phyloP scores from a whole-genome alignment of 2,329 filamentous ascomycete genomes.

The Neofusicoccum ribis region DNA sequence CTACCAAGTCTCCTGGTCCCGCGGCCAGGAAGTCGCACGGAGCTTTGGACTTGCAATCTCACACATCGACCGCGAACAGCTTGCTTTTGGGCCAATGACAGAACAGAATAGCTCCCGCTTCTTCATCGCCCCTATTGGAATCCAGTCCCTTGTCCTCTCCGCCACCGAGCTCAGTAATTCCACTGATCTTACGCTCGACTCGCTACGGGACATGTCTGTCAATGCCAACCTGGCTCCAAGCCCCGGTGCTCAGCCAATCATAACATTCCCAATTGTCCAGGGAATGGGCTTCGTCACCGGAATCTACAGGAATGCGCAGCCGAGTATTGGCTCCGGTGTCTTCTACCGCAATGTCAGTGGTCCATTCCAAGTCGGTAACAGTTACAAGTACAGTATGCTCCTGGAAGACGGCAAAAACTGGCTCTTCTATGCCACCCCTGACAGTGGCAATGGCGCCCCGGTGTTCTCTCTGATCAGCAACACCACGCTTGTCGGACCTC shows the following conservation, averaged over 20 bases:
- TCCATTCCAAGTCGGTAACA: constrained; percentile 43
- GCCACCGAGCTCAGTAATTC: constrained; percentile 68
- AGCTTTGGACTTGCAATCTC: constrained; percentile 79
- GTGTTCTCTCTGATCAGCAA: constrained; percentile 68
- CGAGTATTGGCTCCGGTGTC: constrained; percentile 71
- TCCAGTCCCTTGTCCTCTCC: constrained; percentile 79
- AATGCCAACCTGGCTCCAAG: constrained; percentile 68
- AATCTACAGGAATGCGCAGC: constrained; percentile 69
- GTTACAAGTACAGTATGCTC: constrained; percentile 73
- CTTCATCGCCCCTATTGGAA: constrained; percentile 80
- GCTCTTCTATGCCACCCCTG: constrained; percentile 74
- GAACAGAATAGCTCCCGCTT: constrained; percentile 54
- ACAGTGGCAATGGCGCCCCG: constrained; percentile 58
- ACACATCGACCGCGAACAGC: constrained; percentile 69
- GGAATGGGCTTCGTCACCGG: constrained; percentile 87
- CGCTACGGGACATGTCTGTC: constrained; percentile 53
- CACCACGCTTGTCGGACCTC: constrained; percentile 60
- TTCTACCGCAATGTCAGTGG: constrained; percentile 66
- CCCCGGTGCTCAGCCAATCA: constrained; percentile 46
- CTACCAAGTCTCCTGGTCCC: constrained; percentile 48
- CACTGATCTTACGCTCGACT: constrained; percentile 45
- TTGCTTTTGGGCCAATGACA: constrained; percentile 61
- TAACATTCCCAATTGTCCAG: constrained; percentile 82
- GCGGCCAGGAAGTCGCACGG: constrained; percentile 50
- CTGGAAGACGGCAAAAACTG: constrained; percentile 72